phyloP scores from a whole-genome alignment of 306 rosid genomes.

The Vigna mungo region DNA sequence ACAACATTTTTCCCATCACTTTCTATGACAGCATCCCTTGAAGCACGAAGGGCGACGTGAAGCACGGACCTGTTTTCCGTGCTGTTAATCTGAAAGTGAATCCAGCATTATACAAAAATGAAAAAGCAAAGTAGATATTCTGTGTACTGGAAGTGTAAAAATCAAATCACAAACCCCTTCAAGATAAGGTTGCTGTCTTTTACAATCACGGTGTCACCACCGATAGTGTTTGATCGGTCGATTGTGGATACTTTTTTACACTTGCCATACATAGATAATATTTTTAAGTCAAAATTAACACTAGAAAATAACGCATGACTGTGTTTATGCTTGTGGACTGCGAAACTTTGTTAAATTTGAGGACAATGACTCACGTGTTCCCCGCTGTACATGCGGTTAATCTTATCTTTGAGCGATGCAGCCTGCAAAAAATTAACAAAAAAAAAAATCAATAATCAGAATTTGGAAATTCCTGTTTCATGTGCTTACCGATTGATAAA shows the following conservation, averaged over 20 bases:
- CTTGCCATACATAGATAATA: background rate
- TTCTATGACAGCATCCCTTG: slow-evolving; percentile 72
- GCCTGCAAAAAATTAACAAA: slow-evolving; percentile 53
- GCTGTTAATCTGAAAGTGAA: slow-evolving; percentile 74
- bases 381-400: slow-evolving; percentile 67
- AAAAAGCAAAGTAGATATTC: background rate
- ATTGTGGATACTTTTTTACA: background rate
- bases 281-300: background rate
- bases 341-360: background rate
- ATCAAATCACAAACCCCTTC: background rate
- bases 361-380: slow-evolving; percentile 55
- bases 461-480: background rate
- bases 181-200: background rate
- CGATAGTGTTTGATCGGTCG: background rate
- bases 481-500: background rate
- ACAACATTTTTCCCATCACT: slow-evolving; percentile 85
- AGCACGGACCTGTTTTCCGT: slow-evolving; percentile 86
- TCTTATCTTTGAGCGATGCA: slow-evolving; percentile 70
- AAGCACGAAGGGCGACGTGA: slow-evolving; percentile 86
- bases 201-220: background rate
- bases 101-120: slow-evolving; percentile 25
- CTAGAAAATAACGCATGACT: background rate
- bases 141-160: background rate
- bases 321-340: background rate
- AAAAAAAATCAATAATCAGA: slow-evolving; percentile 32